phyloP scores from a whole-genome alignment of 352 stramenopile species.

The Pythium plurisporium region DNA sequence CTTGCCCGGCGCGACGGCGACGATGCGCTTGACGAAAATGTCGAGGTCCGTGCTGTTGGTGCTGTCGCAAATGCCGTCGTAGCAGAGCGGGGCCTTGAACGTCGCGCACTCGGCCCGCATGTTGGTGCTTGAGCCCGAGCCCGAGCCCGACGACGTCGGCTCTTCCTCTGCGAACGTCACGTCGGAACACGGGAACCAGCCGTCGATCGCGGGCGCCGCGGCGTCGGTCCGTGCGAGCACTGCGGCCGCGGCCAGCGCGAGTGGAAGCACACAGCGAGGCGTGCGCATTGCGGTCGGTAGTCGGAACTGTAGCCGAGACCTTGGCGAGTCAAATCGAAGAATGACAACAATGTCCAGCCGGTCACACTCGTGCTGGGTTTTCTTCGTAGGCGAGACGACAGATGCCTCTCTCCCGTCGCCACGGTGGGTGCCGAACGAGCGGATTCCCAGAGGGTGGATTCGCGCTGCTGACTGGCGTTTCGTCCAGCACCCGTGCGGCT shows the following conservation, averaged over 20 bases:
- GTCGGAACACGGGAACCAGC: conserved; percentile 39
- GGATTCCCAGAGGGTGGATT: too few species aligned
- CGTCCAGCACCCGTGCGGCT: not conserved
- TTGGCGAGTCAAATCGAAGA: not conserved
- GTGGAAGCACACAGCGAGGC: not conserved
- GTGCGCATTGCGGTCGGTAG: not conserved
- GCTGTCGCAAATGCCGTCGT: conserved; percentile 33
- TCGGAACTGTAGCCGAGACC: not conserved
- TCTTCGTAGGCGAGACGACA: too few species aligned
- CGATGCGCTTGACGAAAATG: conserved; percentile 45
- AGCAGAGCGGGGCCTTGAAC: conserved; percentile 35
- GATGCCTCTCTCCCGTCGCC: too few species aligned
- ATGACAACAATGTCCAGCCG: not conserved
- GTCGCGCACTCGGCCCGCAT: conserved; percentile 32
- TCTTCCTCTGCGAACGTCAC: conserved; percentile 6
- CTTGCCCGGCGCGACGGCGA: not conserved
- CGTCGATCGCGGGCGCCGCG: conserved; percentile 24
- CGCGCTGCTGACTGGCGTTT: too few species aligned
- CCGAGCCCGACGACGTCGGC: not conserved
- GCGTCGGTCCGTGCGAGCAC: not conserved
- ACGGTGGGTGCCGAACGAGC: too few species aligned
- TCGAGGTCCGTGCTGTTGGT: conserved; percentile 27
- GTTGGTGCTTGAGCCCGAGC: not conserved
- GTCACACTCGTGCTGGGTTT: too few species aligned
- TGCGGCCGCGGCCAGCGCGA: not conserved